phyloP scores from a whole-genome alignment of 2,329 filamentous ascomycete species.

The Alternaria triticimaculans region DNA sequence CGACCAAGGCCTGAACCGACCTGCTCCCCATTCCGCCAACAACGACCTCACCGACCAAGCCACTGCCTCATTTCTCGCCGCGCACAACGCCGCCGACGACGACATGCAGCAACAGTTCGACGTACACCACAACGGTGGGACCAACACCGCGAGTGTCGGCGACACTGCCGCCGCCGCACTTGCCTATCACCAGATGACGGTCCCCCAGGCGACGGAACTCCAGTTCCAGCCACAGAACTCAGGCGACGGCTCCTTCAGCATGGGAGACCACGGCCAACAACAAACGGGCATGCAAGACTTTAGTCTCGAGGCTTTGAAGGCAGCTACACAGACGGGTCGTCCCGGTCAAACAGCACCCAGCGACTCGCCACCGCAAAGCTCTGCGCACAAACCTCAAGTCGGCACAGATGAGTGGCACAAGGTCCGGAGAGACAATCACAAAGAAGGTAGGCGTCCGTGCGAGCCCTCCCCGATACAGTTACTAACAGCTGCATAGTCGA shows the following conservation, averaged over 20 bases:
- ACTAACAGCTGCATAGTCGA: conserved; percentile 69
- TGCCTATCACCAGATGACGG: conserved; percentile 62
- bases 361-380: conserved; percentile 45
- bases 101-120: conserved; percentile 53
- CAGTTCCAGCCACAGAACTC: conserved; percentile 57
- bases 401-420: conserved; percentile 98
- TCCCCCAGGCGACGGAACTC: conserved; percentile 62
- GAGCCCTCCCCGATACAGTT: not conserved
- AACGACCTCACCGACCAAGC: conserved; percentile 49
- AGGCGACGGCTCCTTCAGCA: conserved; percentile 53
- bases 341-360: conserved; percentile 48
- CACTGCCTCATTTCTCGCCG: conserved; percentile 48
- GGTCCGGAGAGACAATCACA: conserved; percentile 95
- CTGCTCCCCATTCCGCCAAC: conserved; percentile 43
- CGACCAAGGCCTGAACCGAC: conserved; percentile 50
- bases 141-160: conserved; percentile 56
- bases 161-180: conserved; percentile 67
- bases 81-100: conserved; percentile 51
- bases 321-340: conserved; percentile 55
- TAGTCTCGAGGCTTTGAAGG: conserved; percentile 59
- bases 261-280: conserved; percentile 53
- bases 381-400: conserved; percentile 76
- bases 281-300: conserved; percentile 48
- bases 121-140: conserved; percentile 60
- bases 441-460: conserved; percentile 74